Evolutionary conservation across 306 rosid genomes (phyloP).

Genomic region (Senna tora): DNA sequence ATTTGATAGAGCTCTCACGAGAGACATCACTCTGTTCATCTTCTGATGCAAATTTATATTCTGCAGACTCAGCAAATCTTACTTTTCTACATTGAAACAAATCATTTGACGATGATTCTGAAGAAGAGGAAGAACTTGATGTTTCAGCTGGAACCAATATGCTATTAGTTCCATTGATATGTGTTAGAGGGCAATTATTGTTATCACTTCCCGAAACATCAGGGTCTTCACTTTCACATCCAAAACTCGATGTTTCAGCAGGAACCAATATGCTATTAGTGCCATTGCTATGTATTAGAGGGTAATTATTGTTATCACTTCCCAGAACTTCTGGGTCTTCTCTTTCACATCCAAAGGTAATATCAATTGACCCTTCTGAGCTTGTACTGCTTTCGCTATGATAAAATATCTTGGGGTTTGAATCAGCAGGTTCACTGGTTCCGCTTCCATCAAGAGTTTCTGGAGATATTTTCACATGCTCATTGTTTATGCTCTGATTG

Average conservation of each 20-base stretch:
- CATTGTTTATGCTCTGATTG: constrained; percentile 32
- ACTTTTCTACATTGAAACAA: constrained; percentile 33
- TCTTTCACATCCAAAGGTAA: constrained; percentile 28
- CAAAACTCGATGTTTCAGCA: constrained; percentile 24
- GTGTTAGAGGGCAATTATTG: not conserved
- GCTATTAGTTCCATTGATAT: constrained; percentile 35
- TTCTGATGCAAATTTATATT: constrained; percentile 14
- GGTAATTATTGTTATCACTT: constrained; percentile 16
- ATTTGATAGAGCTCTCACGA: constrained; percentile 37
- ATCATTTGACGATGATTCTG: constrained; percentile 41
- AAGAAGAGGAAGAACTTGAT: constrained; percentile 41
- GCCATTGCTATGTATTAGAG: constrained; percentile 24
- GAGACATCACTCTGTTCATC: constrained; percentile 39
- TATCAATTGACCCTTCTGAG: constrained; percentile 32
- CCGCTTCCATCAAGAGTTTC: constrained; percentile 30
- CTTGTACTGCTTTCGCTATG: constrained; percentile 36
- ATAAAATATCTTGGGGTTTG: not conserved
- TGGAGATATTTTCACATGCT: constrained; percentile 5
- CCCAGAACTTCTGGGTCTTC: not conserved
- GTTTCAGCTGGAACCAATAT: constrained; percentile 24
- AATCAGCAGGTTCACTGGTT: constrained; percentile 15
- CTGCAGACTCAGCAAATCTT: constrained; percentile 19
- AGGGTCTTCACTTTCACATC: constrained; percentile 22
- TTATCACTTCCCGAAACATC: constrained; percentile 3
- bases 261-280: constrained; percentile 33